phyloP scores from a whole-genome alignment of 2,329 filamentous ascomycete species.

The Penicillium oxalicum region DNA sequence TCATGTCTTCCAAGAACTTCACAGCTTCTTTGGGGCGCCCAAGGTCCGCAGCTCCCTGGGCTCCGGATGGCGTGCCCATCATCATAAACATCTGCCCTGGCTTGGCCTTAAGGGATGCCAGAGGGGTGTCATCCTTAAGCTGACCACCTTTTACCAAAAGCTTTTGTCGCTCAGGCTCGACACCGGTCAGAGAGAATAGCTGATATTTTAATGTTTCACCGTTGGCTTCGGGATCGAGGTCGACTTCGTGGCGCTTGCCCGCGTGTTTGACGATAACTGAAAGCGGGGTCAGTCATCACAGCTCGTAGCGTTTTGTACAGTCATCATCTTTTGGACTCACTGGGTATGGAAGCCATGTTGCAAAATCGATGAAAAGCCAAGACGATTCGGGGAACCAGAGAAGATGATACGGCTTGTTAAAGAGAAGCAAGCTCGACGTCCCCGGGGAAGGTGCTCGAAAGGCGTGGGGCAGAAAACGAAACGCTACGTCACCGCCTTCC shows the following conservation, averaged over 20 bases:
- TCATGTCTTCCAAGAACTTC: constrained; percentile 97
- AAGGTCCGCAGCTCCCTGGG: constrained; percentile 52
- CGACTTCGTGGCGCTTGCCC: constrained; percentile 91
- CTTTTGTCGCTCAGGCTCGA: constrained; percentile 95
- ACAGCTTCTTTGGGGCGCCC: constrained; percentile 70
- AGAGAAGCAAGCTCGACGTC: constrained; percentile 15
- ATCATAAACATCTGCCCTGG: constrained; percentile 85
- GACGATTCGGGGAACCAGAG: constrained; percentile 2
- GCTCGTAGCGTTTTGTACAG: neutral
- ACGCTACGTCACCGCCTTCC: constrained; percentile 15
- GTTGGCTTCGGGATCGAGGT: constrained; percentile 74
- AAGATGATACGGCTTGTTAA: constrained; percentile 8
- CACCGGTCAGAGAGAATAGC: constrained; percentile 88
- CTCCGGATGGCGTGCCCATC: constrained; percentile 80
- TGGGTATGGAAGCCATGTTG: constrained; percentile 52
- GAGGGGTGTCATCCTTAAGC: constrained; percentile 88
- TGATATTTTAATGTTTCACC: constrained; percentile 96
- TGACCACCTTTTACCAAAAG: constrained; percentile 90
- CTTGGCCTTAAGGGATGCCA: constrained; percentile 80
- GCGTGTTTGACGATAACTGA: constrained; percentile 89
- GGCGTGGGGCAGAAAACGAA: constrained; percentile 24
- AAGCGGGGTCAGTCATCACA: constrained; percentile 18
- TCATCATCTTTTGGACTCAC: constrained; percentile 33
- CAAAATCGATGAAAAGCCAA: neutral
- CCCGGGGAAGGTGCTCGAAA: constrained; percentile 11